phyloP scores from a whole-genome alignment of 495 filamentous ascomycete species.

The Copromyces sp. region DNA sequence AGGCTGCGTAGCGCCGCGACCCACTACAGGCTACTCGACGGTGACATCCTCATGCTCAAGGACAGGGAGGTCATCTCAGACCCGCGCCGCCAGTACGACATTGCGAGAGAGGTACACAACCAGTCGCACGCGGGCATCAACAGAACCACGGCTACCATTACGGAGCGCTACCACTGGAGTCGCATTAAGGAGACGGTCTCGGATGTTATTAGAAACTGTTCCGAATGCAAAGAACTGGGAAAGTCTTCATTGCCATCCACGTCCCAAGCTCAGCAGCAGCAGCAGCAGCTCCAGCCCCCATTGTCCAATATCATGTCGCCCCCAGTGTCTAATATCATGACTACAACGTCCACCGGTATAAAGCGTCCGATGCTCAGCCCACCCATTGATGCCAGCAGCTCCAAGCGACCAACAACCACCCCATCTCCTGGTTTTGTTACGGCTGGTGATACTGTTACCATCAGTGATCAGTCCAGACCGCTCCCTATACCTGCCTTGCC shows the following conservation, averaged over 20 bases:
- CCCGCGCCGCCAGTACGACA: conserved; percentile 83
- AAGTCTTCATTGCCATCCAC: conserved; percentile 33
- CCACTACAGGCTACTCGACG: conserved; percentile 79
- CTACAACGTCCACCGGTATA: conserved; percentile 7
- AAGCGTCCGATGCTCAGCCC: conserved; percentile 17
- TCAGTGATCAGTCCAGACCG: not conserved
- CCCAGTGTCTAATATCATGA: not conserved
- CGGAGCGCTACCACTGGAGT: conserved; percentile 95
- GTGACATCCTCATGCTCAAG: conserved; percentile 86
- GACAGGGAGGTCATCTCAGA: conserved; percentile 96
- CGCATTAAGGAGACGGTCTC: conserved; percentile 96
- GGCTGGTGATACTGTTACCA: not conserved
- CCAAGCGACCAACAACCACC: conserved; percentile 22
- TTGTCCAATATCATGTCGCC: not conserved
- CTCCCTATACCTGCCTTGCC: conserved; percentile 21
- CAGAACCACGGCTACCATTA: conserved; percentile 91
- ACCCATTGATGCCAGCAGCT: conserved; percentile 10
- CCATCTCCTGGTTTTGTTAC: conserved; percentile 3
- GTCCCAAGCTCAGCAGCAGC: conserved; percentile 10
- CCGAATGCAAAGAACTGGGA: conserved; percentile 75
- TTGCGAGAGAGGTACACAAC: conserved; percentile 65
- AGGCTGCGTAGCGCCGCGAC: conserved; percentile 86
- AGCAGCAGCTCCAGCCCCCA: not conserved
- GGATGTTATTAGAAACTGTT: conserved; percentile 84
- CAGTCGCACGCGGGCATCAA: conserved; percentile 90